Conservation (phyloP, 768 basidiomycete species). For the Tricholoma furcatifolium region DNA sequence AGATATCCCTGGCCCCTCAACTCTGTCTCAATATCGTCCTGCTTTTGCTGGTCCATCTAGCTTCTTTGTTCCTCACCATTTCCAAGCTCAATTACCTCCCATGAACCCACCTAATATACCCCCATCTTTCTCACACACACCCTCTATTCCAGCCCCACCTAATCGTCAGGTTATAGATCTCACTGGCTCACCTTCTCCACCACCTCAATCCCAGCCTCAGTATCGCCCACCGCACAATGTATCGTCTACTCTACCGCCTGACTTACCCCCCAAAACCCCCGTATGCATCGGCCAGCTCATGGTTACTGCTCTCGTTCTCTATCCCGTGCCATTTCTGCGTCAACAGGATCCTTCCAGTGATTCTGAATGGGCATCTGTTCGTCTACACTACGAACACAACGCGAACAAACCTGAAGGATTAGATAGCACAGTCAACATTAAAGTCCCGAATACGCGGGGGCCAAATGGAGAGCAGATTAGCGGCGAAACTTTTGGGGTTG, state of each 20-base stretch:
- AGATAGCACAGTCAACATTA: conserved; percentile 76
- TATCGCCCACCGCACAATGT: conserved; percentile 22
- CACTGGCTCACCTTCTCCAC: conserved; percentile 61
- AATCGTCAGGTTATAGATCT: conserved; percentile 71
- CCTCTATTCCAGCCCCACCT: conserved; percentile 21
- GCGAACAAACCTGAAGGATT: conserved; percentile 49
- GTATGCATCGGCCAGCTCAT: conserved; percentile 85
- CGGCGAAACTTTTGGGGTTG: conserved; percentile 76
- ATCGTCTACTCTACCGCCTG: conserved; percentile 41
- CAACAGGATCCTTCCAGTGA: conserved; percentile 44
- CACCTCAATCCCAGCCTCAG: conserved; percentile 31
- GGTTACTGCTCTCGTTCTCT: conserved; percentile 84
- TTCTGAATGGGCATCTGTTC: conserved; percentile 66
- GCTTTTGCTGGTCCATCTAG: conserved; percentile 47
- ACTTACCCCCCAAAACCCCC: conserved; percentile 75
- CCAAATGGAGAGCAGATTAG: conserved; percentile 51
- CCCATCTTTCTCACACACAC: conserved; percentile 20
- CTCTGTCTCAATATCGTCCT: conserved; percentile 39
- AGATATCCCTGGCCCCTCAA: conserved; percentile 16
- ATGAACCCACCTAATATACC: conserved; percentile 20
- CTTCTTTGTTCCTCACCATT: conserved; percentile 24
- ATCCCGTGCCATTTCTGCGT: conserved; percentile 69
- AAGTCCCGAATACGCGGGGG: conserved; percentile 53
- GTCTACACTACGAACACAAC: conserved; percentile 69
- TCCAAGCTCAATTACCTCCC: conserved; percentile 26